Evolutionary conservation across 305 asterid species (phyloP).

Genomic region (Fraxinus ornus): DNA sequence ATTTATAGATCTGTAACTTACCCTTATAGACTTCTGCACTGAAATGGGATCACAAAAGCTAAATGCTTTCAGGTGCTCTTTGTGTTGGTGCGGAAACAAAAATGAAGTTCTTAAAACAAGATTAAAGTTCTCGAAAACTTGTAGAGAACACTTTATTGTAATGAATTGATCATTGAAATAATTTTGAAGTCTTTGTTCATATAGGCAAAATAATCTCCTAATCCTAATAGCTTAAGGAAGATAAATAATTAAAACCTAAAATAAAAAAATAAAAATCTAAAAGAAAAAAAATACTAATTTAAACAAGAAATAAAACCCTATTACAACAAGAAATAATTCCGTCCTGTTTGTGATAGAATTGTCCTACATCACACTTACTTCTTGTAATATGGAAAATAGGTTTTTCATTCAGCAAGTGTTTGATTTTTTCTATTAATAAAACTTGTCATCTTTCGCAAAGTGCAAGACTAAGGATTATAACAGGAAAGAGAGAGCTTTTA

Average conservation of each 20-base stretch:
- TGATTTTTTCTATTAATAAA: background rate
- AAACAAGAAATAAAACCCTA: background rate
- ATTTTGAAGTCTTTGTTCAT: background rate
- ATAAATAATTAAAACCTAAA: background rate
- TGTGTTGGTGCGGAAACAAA: background rate
- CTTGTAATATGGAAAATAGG: background rate
- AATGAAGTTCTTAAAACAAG: background rate
- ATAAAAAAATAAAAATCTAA: background rate
- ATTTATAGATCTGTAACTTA: background rate
- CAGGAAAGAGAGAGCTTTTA: slow-evolving; percentile 35
- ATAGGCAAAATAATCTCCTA: background rate
- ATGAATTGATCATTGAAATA: background rate
- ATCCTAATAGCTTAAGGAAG: background rate
- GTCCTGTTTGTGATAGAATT: background rate
- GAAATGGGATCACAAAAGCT: slow-evolving; percentile 22
- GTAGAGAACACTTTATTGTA: background rate
- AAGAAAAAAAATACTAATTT: background rate
- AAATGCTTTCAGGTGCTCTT: slow-evolving; percentile 17
- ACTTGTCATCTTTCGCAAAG: background rate
- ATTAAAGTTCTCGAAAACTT: background rate
- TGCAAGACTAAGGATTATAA: slow-evolving; percentile 19
- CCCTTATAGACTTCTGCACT: background rate
- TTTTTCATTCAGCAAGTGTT: background rate
- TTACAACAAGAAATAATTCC: background rate
- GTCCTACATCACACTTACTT: background rate